phyloP scores from a whole-genome alignment of 169 alveolate species.

The Plasmodium berghei region DNA sequence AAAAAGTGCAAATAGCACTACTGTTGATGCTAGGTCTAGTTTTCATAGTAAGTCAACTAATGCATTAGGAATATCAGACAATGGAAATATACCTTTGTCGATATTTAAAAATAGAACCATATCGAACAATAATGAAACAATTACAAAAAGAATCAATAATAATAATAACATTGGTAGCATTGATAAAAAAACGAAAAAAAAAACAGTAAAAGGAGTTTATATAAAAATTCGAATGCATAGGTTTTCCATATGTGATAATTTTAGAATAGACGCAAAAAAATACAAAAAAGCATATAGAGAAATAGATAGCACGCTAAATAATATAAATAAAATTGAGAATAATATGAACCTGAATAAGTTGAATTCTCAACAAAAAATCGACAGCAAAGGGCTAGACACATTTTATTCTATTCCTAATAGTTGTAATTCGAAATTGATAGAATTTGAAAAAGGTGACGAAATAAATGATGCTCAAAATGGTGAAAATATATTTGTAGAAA shows the following conservation, averaged over 20 bases:
- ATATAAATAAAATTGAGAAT: constrained; percentile 35
- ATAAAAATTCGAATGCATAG: constrained; percentile 76
- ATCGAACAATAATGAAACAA: background rate
- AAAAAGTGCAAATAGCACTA: constrained; percentile 45
- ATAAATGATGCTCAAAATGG: constrained; percentile 3
- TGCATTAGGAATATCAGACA: constrained; percentile 16
- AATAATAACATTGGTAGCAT: background rate
- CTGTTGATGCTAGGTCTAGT: constrained; percentile 47
- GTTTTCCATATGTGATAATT: constrained; percentile 54
- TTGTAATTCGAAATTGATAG: constrained; percentile 25
- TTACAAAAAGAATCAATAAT: background rate
- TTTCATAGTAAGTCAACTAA: constrained; percentile 62
- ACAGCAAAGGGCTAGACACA: constrained; percentile 47
- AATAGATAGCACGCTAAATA: background rate
- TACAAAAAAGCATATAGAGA: constrained; percentile 71
- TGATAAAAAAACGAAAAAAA: constrained; percentile 1
- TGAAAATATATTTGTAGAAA: constrained; percentile 8
- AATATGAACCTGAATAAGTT: constrained; percentile 6
- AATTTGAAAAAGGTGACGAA: background rate
- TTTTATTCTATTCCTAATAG: constrained; percentile 77
- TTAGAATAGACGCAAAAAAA: constrained; percentile 45
- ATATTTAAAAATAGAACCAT: background rate
- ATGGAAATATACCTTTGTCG: background rate
- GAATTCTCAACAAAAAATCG: background rate
- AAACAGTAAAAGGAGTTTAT: background rate